Evolutionary conservation across 2,329 filamentous ascomycete genomes (phyloP).

Genomic region (Colletotrichum zoysiae): DNA sequence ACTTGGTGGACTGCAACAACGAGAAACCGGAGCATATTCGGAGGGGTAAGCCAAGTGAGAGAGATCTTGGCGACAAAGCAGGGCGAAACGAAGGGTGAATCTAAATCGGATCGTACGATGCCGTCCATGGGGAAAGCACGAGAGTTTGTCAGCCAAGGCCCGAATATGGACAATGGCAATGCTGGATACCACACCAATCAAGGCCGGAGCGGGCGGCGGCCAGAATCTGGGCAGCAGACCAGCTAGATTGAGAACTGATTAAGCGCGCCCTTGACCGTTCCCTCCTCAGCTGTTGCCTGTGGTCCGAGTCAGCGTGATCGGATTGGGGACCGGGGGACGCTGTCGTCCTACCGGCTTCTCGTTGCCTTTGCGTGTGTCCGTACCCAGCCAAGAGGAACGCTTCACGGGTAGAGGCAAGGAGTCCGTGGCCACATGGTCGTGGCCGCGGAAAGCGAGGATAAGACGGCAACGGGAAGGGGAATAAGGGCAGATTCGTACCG

Average conservation of each 20-base stretch:
- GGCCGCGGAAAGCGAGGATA: background rate
- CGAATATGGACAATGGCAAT: slow-evolving; percentile 3
- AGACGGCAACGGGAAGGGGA: background rate
- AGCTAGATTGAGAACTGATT: background rate
- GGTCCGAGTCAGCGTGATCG: slow-evolving; percentile 36
- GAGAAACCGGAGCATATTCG: slow-evolving; percentile 33
- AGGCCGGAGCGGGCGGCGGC: background rate
- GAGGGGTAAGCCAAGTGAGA: slow-evolving; percentile 3
- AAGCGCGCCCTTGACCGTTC: background rate
- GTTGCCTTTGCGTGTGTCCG: slow-evolving; percentile 2
- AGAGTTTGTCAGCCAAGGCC: slow-evolving; percentile 30
- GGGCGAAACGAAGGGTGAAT: slow-evolving; percentile 30
- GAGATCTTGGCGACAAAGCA: slow-evolving; percentile 28
- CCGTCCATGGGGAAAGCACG: slow-evolving; percentile 19
- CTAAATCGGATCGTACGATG: slow-evolving; percentile 37
- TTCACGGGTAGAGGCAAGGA: slow-evolving; percentile 17
- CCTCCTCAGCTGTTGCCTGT: background rate
- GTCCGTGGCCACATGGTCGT: slow-evolving; percentile 11
- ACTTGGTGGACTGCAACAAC: slow-evolving; percentile 29
- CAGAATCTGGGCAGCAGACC: slow-evolving; percentile 6
- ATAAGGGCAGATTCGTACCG: background rate
- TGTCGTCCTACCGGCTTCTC: slow-evolving; percentile 4
- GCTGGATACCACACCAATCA: background rate
- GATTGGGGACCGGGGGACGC: slow-evolving; percentile 13
- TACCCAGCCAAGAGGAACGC: slow-evolving; percentile 15